Conservation (phyloP, 768 basidiomycete species). For the Tricholoma hemisulphureum region DNA sequence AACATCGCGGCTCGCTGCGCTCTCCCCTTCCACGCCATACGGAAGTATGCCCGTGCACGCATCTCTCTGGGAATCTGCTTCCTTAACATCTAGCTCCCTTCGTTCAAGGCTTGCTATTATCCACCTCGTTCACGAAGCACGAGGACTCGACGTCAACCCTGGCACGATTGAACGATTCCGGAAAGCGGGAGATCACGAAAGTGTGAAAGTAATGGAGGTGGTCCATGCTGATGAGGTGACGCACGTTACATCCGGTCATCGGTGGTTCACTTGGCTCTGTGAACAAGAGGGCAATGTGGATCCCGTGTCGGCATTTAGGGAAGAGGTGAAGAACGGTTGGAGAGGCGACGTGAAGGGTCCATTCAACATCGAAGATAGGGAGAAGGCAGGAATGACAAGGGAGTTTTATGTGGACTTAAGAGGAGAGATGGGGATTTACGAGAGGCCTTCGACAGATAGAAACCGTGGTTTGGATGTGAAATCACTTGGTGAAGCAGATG, state of each 20-base stretch:
- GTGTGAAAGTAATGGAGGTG: constrained; percentile 65
- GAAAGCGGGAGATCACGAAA: constrained; percentile 63
- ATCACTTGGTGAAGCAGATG: constrained; percentile 11
- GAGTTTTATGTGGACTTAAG: constrained; percentile 72
- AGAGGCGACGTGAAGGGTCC: constrained; percentile 74
- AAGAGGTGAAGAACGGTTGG: constrained; percentile 69
- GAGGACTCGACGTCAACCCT: constrained; percentile 84
- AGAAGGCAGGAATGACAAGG: constrained; percentile 67
- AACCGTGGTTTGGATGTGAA: constrained; percentile 4
- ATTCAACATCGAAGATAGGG: constrained; percentile 75
- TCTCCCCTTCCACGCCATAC: constrained; percentile 66
- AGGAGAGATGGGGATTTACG: constrained; percentile 50
- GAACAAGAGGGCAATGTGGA: constrained; percentile 47
- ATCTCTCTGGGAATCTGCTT: constrained; percentile 77
- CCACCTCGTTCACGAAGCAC: constrained; percentile 81
- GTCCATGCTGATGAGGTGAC: constrained; percentile 82
- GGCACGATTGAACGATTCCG: constrained; percentile 72
- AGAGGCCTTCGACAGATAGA: not conserved
- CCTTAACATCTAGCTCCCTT: constrained; percentile 63
- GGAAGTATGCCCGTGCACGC: constrained; percentile 76
- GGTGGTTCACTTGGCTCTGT: constrained; percentile 83
- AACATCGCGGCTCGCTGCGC: constrained; percentile 55
- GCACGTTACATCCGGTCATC: constrained; percentile 78
- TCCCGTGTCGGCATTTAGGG: constrained; percentile 64
- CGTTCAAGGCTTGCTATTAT: constrained; percentile 77